Evolutionary conservation across 768 basidiomycete species (phyloP).

Genomic region (Kwoniella shandongensis): DNA sequence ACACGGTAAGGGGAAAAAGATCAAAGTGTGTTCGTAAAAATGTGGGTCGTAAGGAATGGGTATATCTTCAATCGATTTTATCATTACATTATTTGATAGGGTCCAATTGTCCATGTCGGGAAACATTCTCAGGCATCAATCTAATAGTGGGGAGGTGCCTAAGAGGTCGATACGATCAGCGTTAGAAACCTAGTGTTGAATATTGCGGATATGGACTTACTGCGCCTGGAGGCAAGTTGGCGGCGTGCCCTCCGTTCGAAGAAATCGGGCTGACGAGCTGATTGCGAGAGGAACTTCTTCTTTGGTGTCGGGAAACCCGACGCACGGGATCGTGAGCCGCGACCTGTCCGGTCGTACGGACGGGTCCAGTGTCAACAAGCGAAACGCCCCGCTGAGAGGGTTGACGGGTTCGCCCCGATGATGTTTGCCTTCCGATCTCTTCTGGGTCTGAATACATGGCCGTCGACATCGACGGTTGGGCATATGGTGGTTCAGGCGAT

Average conservation of each 20-base stretch:
- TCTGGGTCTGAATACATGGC: constrained; percentile 55
- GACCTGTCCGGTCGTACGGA: constrained; percentile 67
- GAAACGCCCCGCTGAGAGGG: constrained; percentile 71
- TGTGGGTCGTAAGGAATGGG: too few relatives aligned
- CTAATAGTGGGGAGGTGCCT: constrained; percentile 22
- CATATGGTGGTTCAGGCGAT: constrained; percentile 54
- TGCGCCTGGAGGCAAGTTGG: constrained; percentile 46
- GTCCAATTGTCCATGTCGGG: neutral
- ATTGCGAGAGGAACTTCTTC: constrained; percentile 37
- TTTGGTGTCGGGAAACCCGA: constrained; percentile 66
- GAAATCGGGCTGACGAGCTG: constrained; percentile 38
- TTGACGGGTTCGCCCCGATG: constrained; percentile 9
- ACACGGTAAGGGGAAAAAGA: neutral
- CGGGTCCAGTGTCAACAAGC: constrained; percentile 78
- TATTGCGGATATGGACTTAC: constrained; percentile 31
- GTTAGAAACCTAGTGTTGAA: neutral
- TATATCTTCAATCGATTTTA: neutral
- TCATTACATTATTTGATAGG: neutral
- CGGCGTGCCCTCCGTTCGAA: constrained; percentile 20
- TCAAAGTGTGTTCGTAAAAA: too few relatives aligned
- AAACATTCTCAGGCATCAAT: neutral
- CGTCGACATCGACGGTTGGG: constrained; percentile 38
- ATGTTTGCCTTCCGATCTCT: constrained; percentile 24
- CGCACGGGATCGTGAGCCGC: constrained; percentile 59
- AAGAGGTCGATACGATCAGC: neutral